phyloP scores from a whole-genome alignment of 805 yeast species.

The Teunomyces tritomae region DNA sequence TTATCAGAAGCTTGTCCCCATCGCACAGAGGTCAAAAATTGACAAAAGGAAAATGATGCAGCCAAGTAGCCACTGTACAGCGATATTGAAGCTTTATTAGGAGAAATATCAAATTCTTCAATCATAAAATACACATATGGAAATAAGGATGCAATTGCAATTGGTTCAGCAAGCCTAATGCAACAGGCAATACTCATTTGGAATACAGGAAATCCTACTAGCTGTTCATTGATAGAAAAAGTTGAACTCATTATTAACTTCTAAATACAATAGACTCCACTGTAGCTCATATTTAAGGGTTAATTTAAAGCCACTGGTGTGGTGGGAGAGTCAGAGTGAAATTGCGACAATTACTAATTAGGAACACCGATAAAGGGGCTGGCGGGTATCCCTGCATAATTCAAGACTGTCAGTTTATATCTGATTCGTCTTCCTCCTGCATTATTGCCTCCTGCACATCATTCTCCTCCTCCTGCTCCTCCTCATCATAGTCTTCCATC shows the following conservation, averaged over 20 bases:
- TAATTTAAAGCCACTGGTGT: neutral
- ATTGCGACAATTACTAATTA: neutral
- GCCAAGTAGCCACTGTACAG: slow-evolving; percentile 61
- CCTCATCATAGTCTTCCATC: slow-evolving; percentile 29
- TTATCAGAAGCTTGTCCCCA: slow-evolving; percentile 60
- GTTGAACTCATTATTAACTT: neutral
- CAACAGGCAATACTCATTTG: slow-evolving; percentile 41
- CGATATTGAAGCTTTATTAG: slow-evolving; percentile 50
- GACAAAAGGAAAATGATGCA: slow-evolving; percentile 58
- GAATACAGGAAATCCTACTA: slow-evolving; percentile 54
- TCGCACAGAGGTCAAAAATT: slow-evolving; percentile 53
- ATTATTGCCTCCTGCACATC: neutral
- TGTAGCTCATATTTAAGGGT: neutral
- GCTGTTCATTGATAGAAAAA: slow-evolving; percentile 39
- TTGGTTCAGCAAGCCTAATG: slow-evolving; percentile 59
- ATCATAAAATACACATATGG: slow-evolving; percentile 68
- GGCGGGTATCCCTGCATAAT: neutral
- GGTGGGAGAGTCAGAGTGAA: neutral
- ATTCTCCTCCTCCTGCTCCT: slow-evolving; percentile 9
- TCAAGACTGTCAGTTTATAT: neutral
- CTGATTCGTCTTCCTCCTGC: neutral
- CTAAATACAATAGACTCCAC: too few species aligned
- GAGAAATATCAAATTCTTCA: slow-evolving; percentile 48
- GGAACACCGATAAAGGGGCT: neutral
- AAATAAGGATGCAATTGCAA: slow-evolving; percentile 60